Evolutionary conservation across 1,284 basidiomycete species (phyloP).

Genomic region (Sutorius eximius): DNA sequence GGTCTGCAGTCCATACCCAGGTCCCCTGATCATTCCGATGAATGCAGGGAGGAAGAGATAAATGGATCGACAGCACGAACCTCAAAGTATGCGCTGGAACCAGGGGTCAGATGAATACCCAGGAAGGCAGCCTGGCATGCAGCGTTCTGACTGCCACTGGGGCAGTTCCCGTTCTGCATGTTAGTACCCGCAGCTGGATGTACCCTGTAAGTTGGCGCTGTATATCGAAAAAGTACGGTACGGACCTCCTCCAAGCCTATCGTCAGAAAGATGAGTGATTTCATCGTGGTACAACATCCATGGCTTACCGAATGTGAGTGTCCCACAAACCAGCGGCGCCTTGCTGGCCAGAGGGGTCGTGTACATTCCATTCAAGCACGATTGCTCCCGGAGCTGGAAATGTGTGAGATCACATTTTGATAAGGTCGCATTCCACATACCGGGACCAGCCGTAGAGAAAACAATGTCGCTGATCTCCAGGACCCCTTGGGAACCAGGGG

Average conservation of each 20-base stretch:
- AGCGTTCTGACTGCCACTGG: slow-evolving; percentile 30
- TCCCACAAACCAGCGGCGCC: slow-evolving; percentile 61
- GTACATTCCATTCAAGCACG: slow-evolving; percentile 59
- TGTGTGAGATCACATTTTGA: not conserved
- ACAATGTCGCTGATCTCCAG: slow-evolving; percentile 51
- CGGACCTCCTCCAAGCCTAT: slow-evolving; percentile 36
- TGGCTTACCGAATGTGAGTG: slow-evolving; percentile 39
- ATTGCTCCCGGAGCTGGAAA: slow-evolving; percentile 52
- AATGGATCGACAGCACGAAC: slow-evolving; percentile 19
- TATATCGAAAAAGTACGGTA: not conserved
- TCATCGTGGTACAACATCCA: not conserved
- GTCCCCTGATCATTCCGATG: slow-evolving; percentile 35
- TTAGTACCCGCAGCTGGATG: slow-evolving; percentile 42
- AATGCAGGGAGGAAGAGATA: not conserved
- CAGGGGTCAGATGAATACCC: slow-evolving; percentile 50
- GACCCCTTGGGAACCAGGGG: slow-evolving; percentile 39
- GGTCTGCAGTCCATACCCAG: slow-evolving; percentile 63
- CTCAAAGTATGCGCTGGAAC: slow-evolving; percentile 51
- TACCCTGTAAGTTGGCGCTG: not conserved
- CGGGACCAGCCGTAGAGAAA: slow-evolving; percentile 45
- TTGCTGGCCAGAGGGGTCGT: slow-evolving; percentile 46
- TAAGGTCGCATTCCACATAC: slow-evolving; percentile 26
- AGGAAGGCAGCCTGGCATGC: slow-evolving; percentile 51
- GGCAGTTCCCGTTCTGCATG: slow-evolving; percentile 41
- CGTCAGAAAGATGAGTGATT: not conserved